A percentile compares a stretch with the other conserved stretches of the same genome.
phyloP scores from a whole-genome alignment of 306 rosid genomes.

The Spatholobus suberectus region DNA sequence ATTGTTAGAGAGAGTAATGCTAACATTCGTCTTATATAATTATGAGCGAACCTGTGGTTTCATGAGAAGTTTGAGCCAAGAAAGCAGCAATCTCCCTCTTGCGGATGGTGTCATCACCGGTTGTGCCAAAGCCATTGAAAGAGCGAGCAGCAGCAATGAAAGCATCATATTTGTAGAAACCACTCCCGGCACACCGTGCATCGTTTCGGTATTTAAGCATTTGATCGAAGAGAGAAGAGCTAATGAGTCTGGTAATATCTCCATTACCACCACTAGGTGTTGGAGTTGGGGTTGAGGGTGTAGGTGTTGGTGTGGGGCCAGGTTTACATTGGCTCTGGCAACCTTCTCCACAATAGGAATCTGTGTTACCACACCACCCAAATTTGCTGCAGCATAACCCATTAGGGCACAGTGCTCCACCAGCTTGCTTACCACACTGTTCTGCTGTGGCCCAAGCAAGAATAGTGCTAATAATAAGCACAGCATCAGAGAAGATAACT shows the following conservation, averaged over 20 bases:
- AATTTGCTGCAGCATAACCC: slow-evolving; percentile 56
- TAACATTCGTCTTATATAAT: no score
- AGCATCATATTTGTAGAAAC: slow-evolving; percentile 62
- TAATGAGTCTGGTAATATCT: slow-evolving; percentile 40
- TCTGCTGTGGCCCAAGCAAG: slow-evolving; percentile 36
- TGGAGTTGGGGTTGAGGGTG: slow-evolving; percentile 1
- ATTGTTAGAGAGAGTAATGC: no score
- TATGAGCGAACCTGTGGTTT: slow-evolving; percentile 76
- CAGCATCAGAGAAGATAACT: background rate
- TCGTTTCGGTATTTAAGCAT: slow-evolving; percentile 67
- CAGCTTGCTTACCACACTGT: slow-evolving; percentile 63
- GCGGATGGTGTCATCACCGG: slow-evolving; percentile 55
- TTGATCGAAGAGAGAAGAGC: slow-evolving; percentile 39
- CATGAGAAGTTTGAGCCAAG: slow-evolving; percentile 80
- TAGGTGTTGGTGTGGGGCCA: background rate
- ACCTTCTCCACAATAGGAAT: slow-evolving; percentile 29
- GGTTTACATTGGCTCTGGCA: slow-evolving; percentile 61
- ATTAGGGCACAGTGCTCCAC: slow-evolving; percentile 52
- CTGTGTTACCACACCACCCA: slow-evolving; percentile 56
- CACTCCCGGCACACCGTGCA: slow-evolving; percentile 40
- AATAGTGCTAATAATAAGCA: background rate
- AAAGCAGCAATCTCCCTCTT: slow-evolving; percentile 77
- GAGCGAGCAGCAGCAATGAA: slow-evolving; percentile 61
- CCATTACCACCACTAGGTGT: slow-evolving; percentile 27
- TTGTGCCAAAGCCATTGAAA: slow-evolving; percentile 55